Base-by-base conservation (phyloP, 768 basidiomycete genomes). In the Termitomyces sp. region DNA sequence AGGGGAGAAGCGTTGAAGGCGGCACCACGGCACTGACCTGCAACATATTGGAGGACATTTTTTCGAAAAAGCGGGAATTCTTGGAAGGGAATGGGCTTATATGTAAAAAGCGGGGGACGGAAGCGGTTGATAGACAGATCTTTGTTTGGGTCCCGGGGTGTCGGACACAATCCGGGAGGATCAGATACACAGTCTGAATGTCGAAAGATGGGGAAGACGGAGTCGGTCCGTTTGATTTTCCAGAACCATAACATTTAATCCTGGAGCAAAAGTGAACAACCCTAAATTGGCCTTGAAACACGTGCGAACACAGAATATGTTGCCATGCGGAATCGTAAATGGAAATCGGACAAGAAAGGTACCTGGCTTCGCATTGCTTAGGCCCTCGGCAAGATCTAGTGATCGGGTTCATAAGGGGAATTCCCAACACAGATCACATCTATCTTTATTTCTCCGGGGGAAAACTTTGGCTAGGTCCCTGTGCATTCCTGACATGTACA, bases 11-110 rank as follows among this genome's bases (percentile, higher is more conserved):
- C 16, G 13, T 22, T 4, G 40, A 59, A n/a, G 22, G 20, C 36
- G 13, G 32, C 57, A 60, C 42, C 49, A 38, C 32, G 46, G 60
- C 48, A 66, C 74, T 64, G 68, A 81, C 81, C 73, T 80, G 79
- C 57, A 80, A 70, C 74, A 82, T 74, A 55, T 68, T 73, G 53
- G 78, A 73, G 52, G 82, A 71, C 82, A 84, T 83, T 65, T 63
- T 56, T 55, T 8, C 32, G 20, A 24, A 62, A 55, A 66, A 60
- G 63, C 55, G 58, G 62, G 33, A 57, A 61, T 55, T 45, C 45
- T 45, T 46, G 12, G 38, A 59, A 55, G 61, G 55, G 50, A 22
- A 39, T 52, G 65, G 66, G 62, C 36, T 65, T 68, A 65, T 68
- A 64, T 61, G 64, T 61, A 64, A 58, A 50, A 53, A 52, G 51